Base-by-base conservation (phyloP, 257 asterid genomes). In the Jasminum sambac region DNA sequence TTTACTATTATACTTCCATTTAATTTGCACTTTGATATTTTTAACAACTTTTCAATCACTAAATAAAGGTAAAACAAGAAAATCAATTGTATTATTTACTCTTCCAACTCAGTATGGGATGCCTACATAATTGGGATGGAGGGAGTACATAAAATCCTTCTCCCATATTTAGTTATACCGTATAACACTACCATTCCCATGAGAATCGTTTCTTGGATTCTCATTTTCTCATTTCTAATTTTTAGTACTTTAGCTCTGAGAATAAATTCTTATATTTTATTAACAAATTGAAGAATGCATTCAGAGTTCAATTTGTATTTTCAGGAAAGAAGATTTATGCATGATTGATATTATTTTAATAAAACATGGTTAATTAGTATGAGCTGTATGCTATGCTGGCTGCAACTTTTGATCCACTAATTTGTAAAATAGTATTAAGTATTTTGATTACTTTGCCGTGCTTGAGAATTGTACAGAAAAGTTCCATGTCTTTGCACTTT, bases 391-490 rank as follows among this genome's bases (percentile, higher is more conserved):
- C 43, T 44, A 48, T 72, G 59, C 68, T 67, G 63, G 25, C 37
- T 70, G 70, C 70, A 40, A 23, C 76, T 63, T 48, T 3, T 67
- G 44, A 36, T 63, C 81, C 60, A 57, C 76, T 72, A 72, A 41
- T 82, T 64, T 70, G 71, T 23, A 38, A 65, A 74, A 57, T 69
- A 63, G 71, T 83, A 77, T 63, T 77, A n/a, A n/a, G n/a, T n/a
- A n/a, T 79, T 73, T 78, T 8, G 10, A 62, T 55, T 66, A 52
- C 69, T 72, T 68, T 77, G 65, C 71, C 74, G 69, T 77, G 70
- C 75, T 80, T 57, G 44, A 68, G 72, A 72, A 63, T 67, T 81
- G 67, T 68, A 71, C 73, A 63, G 59, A 77, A 81, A 75, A 39
- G 77, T 64, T 16, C 62, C 46, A 71, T 66, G 62, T 46, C 73